These are phyloP conservation scores for Aspergillus candidus DNA, from an alignment of 2,329 filamentous ascomycete genomes.

Conservation along the genomic window DNA sequence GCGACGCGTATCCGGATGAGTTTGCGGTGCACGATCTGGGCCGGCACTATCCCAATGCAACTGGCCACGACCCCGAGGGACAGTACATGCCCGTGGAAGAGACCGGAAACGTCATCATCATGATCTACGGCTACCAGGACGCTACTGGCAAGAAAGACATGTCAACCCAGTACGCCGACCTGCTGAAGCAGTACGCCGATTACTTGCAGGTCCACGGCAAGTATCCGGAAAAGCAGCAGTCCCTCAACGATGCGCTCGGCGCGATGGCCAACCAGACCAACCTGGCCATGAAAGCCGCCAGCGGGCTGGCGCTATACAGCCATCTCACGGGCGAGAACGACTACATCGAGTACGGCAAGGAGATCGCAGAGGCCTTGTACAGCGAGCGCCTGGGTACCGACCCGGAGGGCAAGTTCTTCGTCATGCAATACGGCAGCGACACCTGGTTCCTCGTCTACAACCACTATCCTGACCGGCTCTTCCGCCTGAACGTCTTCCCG, in stretches of 20 bases:
- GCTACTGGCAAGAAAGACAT: slow-evolving; percentile 30
- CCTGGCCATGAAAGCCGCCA: slow-evolving; percentile 39
- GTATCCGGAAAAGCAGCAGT: slow-evolving; percentile 30
- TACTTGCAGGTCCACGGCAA: slow-evolving; percentile 33
- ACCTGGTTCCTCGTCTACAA: slow-evolving; percentile 32
- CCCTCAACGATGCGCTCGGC: slow-evolving; percentile 36
- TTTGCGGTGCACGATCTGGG: slow-evolving; percentile 36
- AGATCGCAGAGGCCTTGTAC: slow-evolving; percentile 29
- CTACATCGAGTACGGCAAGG: slow-evolving; percentile 28
- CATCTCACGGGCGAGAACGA: slow-evolving; percentile 21
- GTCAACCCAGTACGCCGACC: slow-evolving; percentile 22
- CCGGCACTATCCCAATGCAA: slow-evolving; percentile 32
- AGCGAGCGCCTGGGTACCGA: slow-evolving; percentile 26
- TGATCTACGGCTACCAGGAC: slow-evolving; percentile 30
- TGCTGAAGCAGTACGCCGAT: slow-evolving; percentile 31
- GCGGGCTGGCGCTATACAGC: slow-evolving; percentile 32
- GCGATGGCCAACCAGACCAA: slow-evolving; percentile 36
- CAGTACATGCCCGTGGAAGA: slow-evolving; percentile 36
- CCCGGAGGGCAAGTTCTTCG: slow-evolving; percentile 27
- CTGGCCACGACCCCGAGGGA: slow-evolving; percentile 27
- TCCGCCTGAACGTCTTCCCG: slow-evolving; percentile 31
- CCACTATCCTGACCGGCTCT: slow-evolving; percentile 32
- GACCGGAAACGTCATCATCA: slow-evolving; percentile 32
- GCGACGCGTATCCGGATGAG: slow-evolving; percentile 25
- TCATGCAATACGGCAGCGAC: slow-evolving; percentile 26